phyloP scores from a whole-genome alignment of 768 basidiomycete species.

The Termitomyces sp. region DNA sequence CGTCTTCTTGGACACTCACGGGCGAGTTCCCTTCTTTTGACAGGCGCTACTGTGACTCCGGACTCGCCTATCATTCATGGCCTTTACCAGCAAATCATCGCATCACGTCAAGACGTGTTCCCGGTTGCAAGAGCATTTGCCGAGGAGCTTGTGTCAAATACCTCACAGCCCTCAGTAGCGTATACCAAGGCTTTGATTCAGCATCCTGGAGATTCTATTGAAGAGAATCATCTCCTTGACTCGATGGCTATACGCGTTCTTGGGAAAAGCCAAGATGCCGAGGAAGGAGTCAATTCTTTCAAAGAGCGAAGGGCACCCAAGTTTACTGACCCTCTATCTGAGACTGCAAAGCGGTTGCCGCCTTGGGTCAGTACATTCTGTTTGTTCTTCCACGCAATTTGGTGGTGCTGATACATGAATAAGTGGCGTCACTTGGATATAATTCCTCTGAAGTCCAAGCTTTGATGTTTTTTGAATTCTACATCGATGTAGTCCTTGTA shows the following conservation, averaged over 20 bases:
- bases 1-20: conserved; percentile 51
- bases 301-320: conserved; percentile 43
- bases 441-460: conserved; percentile 17
- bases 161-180: conserved; percentile 50
- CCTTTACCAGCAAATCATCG: conserved; percentile 47
- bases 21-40: conserved; percentile 50
- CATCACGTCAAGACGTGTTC: conserved; percentile 50
- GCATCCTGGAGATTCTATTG: conserved; percentile 46
- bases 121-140: conserved; percentile 52
- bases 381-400: background rate
- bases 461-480: too few relatives aligned
- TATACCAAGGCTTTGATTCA: conserved; percentile 52
- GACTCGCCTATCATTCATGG: conserved; percentile 41
- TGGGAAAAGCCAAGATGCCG: conserved; percentile 37
- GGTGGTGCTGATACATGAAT: background rate
- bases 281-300: conserved; percentile 50
- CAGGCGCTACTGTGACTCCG: conserved; percentile 43
- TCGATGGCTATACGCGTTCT: conserved; percentile 46
- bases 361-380: conserved; percentile 46
- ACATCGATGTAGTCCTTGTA: too few relatives aligned
- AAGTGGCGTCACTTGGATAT: conserved; percentile 20
- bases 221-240: conserved; percentile 55
- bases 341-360: conserved; percentile 40
- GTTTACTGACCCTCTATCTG: conserved; percentile 44
- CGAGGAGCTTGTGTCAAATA: conserved; percentile 48